These are phyloP conservation scores for Colletotrichum tropicale DNA, from an alignment of 2,329 filamentous ascomycete genomes.

Conservation along the genomic window DNA sequence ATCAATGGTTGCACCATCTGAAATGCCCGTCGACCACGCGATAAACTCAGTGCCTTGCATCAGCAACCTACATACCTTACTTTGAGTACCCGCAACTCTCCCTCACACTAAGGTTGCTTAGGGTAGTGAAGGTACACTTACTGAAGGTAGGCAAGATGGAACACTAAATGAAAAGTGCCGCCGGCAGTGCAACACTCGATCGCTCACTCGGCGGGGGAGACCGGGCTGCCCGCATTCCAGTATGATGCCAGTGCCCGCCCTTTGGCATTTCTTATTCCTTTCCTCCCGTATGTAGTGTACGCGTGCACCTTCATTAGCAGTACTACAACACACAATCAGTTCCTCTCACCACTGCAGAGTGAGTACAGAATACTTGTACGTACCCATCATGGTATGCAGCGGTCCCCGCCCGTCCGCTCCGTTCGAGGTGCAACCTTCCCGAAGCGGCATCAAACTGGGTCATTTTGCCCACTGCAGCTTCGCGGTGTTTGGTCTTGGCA, in stretches of 20 bases:
- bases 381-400: background rate
- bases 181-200: background rate
- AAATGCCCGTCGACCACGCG: background rate
- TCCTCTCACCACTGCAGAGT: background rate
- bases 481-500: constrained; percentile 1
- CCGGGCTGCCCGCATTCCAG: background rate
- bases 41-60: background rate
- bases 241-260: background rate
- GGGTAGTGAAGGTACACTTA: background rate
- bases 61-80: background rate
- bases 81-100: background rate
- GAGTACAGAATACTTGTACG: background rate
- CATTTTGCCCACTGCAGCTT: background rate
- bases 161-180: background rate
- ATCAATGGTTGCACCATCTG: background rate
- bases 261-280: background rate
- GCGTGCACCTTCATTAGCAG: background rate
- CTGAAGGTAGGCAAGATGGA: background rate
- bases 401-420: background rate
- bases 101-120: background rate
- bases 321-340: background rate
- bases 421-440: constrained; percentile 16
- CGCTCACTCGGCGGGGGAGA: background rate
- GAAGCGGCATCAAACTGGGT: background rate
- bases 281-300: background rate